A percentile compares a stretch with the other conserved stretches of the same genome.
Conservation (phyloP, 768 basidiomycete species). For the Suillus decipiens region DNA sequence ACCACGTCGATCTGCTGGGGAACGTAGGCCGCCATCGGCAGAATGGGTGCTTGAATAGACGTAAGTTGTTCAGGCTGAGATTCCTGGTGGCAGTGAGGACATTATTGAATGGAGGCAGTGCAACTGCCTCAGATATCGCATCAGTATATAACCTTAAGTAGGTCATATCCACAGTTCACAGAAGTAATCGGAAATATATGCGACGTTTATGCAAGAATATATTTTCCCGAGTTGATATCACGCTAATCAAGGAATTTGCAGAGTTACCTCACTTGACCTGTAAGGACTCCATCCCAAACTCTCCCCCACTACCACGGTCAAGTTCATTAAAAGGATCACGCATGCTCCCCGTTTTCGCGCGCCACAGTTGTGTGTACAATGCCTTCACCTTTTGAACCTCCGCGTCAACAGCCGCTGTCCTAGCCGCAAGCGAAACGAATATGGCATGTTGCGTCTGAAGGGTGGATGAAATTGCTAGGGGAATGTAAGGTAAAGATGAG, state of each 20-base stretch:
- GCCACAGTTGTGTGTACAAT: conserved; percentile 78
- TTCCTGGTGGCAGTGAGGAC: neutral
- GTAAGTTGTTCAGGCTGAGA: neutral
- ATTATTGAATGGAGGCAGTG: neutral
- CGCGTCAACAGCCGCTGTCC: conserved; percentile 70
- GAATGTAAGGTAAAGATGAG: conserved; percentile 13
- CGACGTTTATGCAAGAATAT: neutral
- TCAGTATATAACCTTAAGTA: neutral
- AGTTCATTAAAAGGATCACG: conserved; percentile 75
- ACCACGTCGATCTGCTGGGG: conserved; percentile 33
- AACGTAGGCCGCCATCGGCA: conserved; percentile 23
- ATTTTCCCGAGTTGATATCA: neutral
- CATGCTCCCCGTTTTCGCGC: conserved; percentile 77
- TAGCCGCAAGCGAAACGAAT: conserved; percentile 75
- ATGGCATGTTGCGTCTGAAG: conserved; percentile 79
- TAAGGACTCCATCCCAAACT: conserved; percentile 45
- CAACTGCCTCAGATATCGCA: neutral
- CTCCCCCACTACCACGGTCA: conserved; percentile 40
- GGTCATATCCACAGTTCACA: neutral
- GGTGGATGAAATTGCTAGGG: conserved; percentile 67
- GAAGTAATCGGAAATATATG: neutral
- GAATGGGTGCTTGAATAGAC: neutral
- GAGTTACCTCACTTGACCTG: conserved; percentile 19
- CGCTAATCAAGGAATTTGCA: neutral
- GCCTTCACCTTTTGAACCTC: conserved; percentile 78